These are phyloP conservation scores for Dioscorea cayenensis DNA, from an alignment of 116 monocot species.

Conservation along the genomic window DNA sequence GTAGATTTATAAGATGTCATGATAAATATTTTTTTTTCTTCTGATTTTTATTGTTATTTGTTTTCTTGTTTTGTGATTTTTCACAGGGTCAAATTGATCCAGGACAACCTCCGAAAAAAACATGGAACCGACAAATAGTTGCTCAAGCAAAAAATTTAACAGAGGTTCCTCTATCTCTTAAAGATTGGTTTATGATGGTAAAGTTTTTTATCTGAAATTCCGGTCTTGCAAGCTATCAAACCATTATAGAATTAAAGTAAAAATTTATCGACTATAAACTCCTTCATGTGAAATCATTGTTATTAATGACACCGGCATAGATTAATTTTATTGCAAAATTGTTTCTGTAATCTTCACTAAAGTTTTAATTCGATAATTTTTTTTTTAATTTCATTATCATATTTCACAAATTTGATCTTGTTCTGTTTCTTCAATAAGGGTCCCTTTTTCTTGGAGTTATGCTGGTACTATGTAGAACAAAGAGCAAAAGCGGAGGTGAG, in stretches of 20 bases:
- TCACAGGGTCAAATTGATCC: slow-evolving; percentile 30
- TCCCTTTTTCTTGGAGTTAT: not conserved
- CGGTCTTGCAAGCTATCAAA: no score
- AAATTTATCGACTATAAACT: no score
- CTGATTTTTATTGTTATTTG: no score
- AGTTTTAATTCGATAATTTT: not conserved
- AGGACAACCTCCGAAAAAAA: slow-evolving; percentile 21
- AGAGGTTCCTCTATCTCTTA: slow-evolving; percentile 24
- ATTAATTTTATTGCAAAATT: no score
- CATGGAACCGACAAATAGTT: slow-evolving; percentile 43
- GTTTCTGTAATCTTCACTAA: not conserved
- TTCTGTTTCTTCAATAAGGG: not conserved
- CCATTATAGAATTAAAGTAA: no score
- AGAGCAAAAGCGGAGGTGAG: slow-evolving; percentile 31
- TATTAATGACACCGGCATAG: no score
- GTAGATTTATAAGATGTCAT: no score
- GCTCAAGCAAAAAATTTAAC: slow-evolving; percentile 25
- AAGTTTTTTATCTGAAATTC: no score
- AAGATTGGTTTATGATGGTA: slow-evolving; percentile 34
- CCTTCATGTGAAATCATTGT: no score
- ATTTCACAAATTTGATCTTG: not conserved
- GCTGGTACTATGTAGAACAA: slow-evolving; percentile 9
- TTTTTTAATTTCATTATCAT: not conserved
- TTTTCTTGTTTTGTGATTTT: no score
- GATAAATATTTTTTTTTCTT: no score